These are phyloP conservation scores for Cryptosporidium felis DNA, from an alignment of 169 alveolate species.

Conservation along the genomic window DNA sequence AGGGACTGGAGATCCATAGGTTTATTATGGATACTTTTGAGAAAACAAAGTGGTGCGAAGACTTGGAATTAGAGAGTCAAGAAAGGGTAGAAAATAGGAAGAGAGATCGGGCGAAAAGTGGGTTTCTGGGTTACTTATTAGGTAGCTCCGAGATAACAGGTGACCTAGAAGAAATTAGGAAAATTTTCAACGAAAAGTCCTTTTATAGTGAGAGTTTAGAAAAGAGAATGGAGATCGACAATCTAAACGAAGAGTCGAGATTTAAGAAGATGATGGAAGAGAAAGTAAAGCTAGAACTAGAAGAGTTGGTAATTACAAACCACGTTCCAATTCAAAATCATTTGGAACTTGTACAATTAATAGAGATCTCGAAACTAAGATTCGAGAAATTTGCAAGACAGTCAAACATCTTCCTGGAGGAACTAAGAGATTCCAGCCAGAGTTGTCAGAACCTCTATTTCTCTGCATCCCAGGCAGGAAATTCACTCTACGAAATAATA, in stretches of 20 bases:
- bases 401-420: constrained; percentile 10
- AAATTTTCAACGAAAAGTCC: too few relatives aligned
- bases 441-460: constrained; percentile 1
- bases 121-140: not conserved
- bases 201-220: too few relatives aligned
- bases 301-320: not conserved
- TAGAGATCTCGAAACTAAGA: not conserved
- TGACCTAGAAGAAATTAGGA: too few relatives aligned
- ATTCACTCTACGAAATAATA: constrained; percentile 2
- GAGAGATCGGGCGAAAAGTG: not conserved
- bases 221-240: too few relatives aligned
- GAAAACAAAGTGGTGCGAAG: not conserved
- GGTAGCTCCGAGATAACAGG: too few relatives aligned
- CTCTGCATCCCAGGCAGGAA: constrained; percentile 27
- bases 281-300: constrained; percentile 1
- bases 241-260: too few relatives aligned
- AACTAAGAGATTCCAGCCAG: not conserved
- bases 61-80: not conserved
- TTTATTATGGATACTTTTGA: not conserved
- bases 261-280: not conserved
- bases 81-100: not conserved
- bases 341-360: not conserved
- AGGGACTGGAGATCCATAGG: not conserved
- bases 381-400: not conserved
- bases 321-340: not conserved